Evolutionary conservation across 371 early-diverging fungal genomes (phyloP), one percentile per base, ranked within the genome.

Genomic region (Funneliformis caledonium): DNA sequence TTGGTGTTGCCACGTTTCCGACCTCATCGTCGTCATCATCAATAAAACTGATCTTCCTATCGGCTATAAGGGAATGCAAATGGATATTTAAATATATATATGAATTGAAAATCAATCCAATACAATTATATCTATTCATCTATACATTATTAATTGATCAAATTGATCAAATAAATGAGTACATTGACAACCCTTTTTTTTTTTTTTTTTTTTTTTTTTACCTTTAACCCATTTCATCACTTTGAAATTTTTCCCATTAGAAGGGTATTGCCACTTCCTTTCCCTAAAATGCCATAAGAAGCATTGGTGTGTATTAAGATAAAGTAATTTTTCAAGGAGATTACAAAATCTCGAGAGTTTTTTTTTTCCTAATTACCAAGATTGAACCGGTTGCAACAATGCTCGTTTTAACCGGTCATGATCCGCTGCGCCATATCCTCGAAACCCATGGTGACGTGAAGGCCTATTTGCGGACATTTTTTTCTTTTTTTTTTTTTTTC

Each of bases 341-440:
- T 2, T 60, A 16, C 31, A 33, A 33, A 33, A 67, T 19, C 16
- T 6, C 14, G 14, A 67, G 14, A 67, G 26, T 2, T 7, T 14
- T 33, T 62, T 26, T 42, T 22, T 5, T 42, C 11, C 19, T 65
- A 33, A 14, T 5, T 48, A 67, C 78, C 78, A 78, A 26, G 78
- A 26, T 68, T 78, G 78, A 67, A 78, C 78, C 33, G 78, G 78
- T 56, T 68, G 78, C 37, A 78, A 67, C 52, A 78, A 78, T 1
- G 78, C 67, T 11, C 78, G 78, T 52, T 78, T 78, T 31, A 78
- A 56, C 10, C 78, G 65, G 50, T 78, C 78, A 31, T 78, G 78
- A 31, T 78, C 78, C 31, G 78, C 78, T 31, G 78, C 64, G 7
- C 50, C 75, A 33, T 78, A 78, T 16, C 64, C 31, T 47, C 64